Percentiles rank a stretch among this genome's conserved stretches.
phyloP scores from a whole-genome alignment of 2,329 filamentous ascomycete species.

The Trichoderma polysporum region DNA sequence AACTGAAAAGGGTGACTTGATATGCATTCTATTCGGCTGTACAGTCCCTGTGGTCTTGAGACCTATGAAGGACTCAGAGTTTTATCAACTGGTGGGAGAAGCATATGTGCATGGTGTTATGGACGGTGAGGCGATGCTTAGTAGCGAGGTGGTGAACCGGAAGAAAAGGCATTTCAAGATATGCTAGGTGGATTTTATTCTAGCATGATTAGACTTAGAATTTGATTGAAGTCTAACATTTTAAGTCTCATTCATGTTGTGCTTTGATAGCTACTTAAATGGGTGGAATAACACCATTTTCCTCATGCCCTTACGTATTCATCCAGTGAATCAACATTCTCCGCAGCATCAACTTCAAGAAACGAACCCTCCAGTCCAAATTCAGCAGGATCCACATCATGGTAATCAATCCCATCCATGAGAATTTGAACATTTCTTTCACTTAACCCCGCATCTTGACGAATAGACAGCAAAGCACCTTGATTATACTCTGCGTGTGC shows the following conservation, averaged over 20 bases:
- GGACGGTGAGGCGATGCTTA: constrained; percentile 21
- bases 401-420: not conserved
- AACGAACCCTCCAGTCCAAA: not conserved
- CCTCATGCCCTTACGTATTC: not conserved
- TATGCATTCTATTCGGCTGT: constrained; percentile 21
- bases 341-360: not conserved
- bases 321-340: not conserved
- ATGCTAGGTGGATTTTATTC: not conserved
- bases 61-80: not conserved
- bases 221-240: not conserved
- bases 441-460: not conserved
- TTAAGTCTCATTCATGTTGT: not conserved
- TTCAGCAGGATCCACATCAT: not conserved
- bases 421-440: not conserved
- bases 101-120: constrained; percentile 23
- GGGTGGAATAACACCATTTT: not conserved
- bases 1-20: constrained; percentile 3
- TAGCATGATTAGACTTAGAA: not conserved
- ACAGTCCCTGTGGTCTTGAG: constrained; percentile 21
- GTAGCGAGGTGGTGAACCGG: not conserved
- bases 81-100: constrained; percentile 20
- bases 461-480: not conserved
- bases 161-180: not conserved
- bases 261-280: not conserved
- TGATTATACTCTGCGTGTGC: not conserved